Evolutionary conservation across 176 grass and related monocot genomes (phyloP), one percentile per base, ranked within the genome.

Genomic region (Raddia distichophylla): DNA sequence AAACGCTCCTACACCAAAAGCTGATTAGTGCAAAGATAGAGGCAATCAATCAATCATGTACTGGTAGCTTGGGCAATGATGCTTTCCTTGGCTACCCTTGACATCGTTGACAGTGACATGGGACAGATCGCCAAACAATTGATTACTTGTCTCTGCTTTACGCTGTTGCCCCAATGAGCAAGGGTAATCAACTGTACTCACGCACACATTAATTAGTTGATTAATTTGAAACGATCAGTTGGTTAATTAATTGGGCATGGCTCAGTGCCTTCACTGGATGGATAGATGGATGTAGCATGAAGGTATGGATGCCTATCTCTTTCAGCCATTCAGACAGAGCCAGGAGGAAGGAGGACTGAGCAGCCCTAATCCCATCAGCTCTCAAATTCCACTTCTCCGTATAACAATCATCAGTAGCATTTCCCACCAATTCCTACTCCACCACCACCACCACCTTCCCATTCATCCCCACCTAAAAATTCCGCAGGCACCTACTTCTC

Each of bases 321-420:
- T 83, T 83, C 86, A 83, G 80, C 80, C 73, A 64, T 66, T 44
- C 46, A 64, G 50, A 74, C 76, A 79, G 40, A 64, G 20, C 10
- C 56, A 57, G 48, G 44, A 22, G 43, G 45, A 5, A 57, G 48
- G 44, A 22, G 43, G 45, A 5, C 5, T 45, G 7, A 44, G 10
- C 33, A 68, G 35, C 74, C 74, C 86, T 71, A 73, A 79, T 81
- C 74, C 80, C 66, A 55, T 47, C 86, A 64, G 8, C 60, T 82
- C 50, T 55, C n/a, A 64, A 50, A 49, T 71, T 49, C 67, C 59
- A 73, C 71, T 49, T 58, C 58, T 11, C 55, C 59, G 9, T 65
- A 64, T 64, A 77, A 58, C 42, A 33, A 14, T n/a, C 34, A 73
- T 66, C 14, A 12, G 40, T 60, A 59, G 60, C 34, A 48, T 59